phyloP scores from a whole-genome alignment of 306 rosid genomes.

The Macrotyloma uniflorum region DNA sequence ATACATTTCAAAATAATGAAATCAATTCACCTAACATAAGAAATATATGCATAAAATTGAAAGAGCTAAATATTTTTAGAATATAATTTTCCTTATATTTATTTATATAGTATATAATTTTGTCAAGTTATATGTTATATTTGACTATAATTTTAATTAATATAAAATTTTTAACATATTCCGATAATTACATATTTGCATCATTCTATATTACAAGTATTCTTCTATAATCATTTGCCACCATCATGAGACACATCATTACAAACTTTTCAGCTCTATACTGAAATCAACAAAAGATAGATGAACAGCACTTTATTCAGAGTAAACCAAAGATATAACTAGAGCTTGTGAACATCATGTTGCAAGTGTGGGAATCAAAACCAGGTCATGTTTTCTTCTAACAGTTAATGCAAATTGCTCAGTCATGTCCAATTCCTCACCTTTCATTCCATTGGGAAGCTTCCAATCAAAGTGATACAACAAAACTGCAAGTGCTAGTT shows the following conservation, averaged over 20 bases:
- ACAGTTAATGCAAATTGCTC: slow-evolving; percentile 5
- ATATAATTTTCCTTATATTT: too few relatives aligned
- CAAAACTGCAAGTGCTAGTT: slow-evolving; percentile 25
- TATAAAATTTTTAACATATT: too few relatives aligned
- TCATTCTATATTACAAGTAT: too few relatives aligned
- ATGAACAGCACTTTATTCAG: background rate
- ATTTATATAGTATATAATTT: too few relatives aligned
- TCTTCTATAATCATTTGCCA: background rate
- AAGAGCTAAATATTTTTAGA: too few relatives aligned
- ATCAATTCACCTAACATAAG: too few relatives aligned
- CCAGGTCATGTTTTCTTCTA: slow-evolving; percentile 1
- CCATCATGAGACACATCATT: background rate
- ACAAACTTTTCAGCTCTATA: background rate
- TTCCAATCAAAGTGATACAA: slow-evolving; percentile 42
- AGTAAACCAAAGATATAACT: background rate
- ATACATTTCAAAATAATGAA: too few relatives aligned
- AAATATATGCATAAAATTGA: too few relatives aligned
- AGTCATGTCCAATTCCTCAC: slow-evolving; percentile 35
- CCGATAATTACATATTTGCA: too few relatives aligned
- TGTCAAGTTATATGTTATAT: too few relatives aligned
- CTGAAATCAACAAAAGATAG: background rate
- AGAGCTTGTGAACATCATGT: background rate
- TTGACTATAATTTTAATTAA: too few relatives aligned
- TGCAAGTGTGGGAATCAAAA: slow-evolving; percentile 11
- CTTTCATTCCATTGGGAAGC: slow-evolving; percentile 26